phyloP scores from a whole-genome alignment of 768 basidiomycete species.

The Aureoboletus auriporus region DNA sequence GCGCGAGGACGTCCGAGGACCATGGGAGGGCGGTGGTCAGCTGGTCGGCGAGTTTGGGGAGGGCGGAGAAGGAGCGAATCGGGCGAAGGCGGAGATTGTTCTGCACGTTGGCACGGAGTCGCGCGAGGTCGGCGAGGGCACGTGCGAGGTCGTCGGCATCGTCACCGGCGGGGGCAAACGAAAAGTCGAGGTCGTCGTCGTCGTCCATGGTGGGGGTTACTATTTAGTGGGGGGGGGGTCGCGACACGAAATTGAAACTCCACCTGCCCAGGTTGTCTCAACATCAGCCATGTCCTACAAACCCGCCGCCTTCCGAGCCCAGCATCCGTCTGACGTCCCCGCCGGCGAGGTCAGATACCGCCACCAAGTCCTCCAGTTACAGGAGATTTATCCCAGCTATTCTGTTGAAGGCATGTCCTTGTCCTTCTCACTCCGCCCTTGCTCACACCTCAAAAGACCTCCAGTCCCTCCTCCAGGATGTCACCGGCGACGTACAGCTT shows the following conservation, averaged over 20 bases:
- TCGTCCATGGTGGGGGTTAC: background rate
- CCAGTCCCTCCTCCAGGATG: slow-evolving; percentile 62
- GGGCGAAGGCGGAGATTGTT: slow-evolving; percentile 77
- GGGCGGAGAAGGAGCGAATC: slow-evolving; percentile 55
- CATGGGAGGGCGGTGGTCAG: slow-evolving; percentile 39
- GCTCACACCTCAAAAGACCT: slow-evolving; percentile 46
- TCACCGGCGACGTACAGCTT: slow-evolving; percentile 61
- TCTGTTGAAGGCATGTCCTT: slow-evolving; percentile 56
- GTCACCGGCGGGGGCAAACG: slow-evolving; percentile 35
- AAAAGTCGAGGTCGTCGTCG: slow-evolving; percentile 24
- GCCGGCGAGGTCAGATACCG: slow-evolving; percentile 41
- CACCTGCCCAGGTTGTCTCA: background rate
- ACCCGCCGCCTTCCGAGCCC: slow-evolving; percentile 24
- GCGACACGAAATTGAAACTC: slow-evolving; percentile 24
- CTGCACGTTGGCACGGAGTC: slow-evolving; percentile 67
- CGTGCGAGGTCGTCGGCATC: slow-evolving; percentile 57
- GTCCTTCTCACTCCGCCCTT: slow-evolving; percentile 16
- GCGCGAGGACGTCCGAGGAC: slow-evolving; percentile 43
- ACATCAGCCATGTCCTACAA: slow-evolving; percentile 24
- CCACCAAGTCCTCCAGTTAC: slow-evolving; percentile 54
- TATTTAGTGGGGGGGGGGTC: slow-evolving; percentile 21
- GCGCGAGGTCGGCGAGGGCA: slow-evolving; percentile 64
- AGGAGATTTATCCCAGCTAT: slow-evolving; percentile 69
- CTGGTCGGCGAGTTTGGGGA: slow-evolving; percentile 44
- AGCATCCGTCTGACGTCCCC: slow-evolving; percentile 11